Evolutionary conservation across 805 yeast species (phyloP), one percentile per base, ranked within the genome.

Genomic region (Cyberlindnera petersonii): DNA sequence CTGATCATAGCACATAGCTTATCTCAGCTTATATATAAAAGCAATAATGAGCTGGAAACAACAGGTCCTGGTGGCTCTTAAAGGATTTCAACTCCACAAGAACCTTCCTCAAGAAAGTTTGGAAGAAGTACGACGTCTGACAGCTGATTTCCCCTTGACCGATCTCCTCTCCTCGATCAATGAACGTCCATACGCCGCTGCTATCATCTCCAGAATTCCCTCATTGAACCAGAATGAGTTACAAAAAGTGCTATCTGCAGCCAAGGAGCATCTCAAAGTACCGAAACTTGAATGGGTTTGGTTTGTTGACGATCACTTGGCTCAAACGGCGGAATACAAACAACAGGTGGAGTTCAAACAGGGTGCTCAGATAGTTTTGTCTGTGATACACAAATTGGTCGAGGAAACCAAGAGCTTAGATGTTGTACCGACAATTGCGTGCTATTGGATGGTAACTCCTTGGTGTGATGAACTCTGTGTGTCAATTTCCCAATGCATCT

Each of bases 391-490:
- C 20, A 35, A 41, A 17, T 13, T 35, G 14, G 10, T 37, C 13
- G 8, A 7, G 7, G n/a, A n/a, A 2, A 8, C 18, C 23, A 11
- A 18, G 14, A 26, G 9, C 14, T 26, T 7, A n/a, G 15, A 9
- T 9, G 28, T 10, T 9, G 31, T 13, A 13, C 15, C 16, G 15
- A 7, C 18, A 17, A 15, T 44, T 5, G 40, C 47, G 3, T 22
- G 28, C 7, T 52, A 31, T 27, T 33, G 28, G 10, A 34, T 42
- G 26, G 39, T 21, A 1, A 21, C 48, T 0, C 58, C 58, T 2
- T 54, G 58, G 58, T 43, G 48, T 26, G 53, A 50, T 24, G 13
- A 19, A 4, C 24, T 9, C 6, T 33, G 43, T 9, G 21, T n/a
- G 1, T 7, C 13, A 1, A 18, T 43, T 22, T 33, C 45, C 6